These are phyloP conservation scores for Babesia microti DNA, from an alignment of 169 alveolate genomes.

Conservation along the genomic window DNA sequence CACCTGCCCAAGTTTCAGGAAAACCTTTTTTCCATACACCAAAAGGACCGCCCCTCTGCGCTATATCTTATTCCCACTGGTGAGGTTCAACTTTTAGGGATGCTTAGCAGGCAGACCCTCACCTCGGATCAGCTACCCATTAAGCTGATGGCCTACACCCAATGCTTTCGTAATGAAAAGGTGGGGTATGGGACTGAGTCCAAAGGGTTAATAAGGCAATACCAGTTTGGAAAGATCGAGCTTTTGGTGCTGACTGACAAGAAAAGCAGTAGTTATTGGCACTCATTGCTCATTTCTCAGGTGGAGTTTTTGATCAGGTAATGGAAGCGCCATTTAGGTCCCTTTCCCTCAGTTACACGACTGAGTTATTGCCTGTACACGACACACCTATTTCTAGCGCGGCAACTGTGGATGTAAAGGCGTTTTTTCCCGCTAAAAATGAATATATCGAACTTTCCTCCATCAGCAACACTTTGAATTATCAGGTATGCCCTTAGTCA, in stretches of 20 bases:
- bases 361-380: slow-evolving; percentile 42
- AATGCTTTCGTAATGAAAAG: slow-evolving; percentile 57
- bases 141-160: slow-evolving; percentile 45
- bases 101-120: slow-evolving; percentile 32
- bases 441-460: slow-evolving; percentile 59
- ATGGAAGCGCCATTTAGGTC: too few relatives aligned
- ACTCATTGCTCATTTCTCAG: slow-evolving; percentile 49
- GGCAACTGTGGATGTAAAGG: slow-evolving; percentile 57
- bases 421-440: slow-evolving; percentile 51
- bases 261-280: slow-evolving; percentile 17
- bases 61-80: slow-evolving; percentile 64
- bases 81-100: slow-evolving; percentile 54
- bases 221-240: slow-evolving; percentile 62
- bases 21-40: slow-evolving; percentile 52
- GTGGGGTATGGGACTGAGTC: slow-evolving; percentile 58
- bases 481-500: too few relatives aligned
- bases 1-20: slow-evolving; percentile 64
- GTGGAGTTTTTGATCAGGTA: slow-evolving; percentile 46
- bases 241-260: slow-evolving; percentile 42
- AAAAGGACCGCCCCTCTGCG: slow-evolving; percentile 48
- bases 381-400: slow-evolving; percentile 47
- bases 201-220: slow-evolving; percentile 58
- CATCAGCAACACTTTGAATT: slow-evolving; percentile 56
- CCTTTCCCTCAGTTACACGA: slow-evolving; percentile 19
- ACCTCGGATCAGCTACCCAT: slow-evolving; percentile 37